Evolutionary conservation across 306 rosid species (phyloP), one percentile per base, ranked within the genome.

Genomic region (Gleditsia sinensis): DNA sequence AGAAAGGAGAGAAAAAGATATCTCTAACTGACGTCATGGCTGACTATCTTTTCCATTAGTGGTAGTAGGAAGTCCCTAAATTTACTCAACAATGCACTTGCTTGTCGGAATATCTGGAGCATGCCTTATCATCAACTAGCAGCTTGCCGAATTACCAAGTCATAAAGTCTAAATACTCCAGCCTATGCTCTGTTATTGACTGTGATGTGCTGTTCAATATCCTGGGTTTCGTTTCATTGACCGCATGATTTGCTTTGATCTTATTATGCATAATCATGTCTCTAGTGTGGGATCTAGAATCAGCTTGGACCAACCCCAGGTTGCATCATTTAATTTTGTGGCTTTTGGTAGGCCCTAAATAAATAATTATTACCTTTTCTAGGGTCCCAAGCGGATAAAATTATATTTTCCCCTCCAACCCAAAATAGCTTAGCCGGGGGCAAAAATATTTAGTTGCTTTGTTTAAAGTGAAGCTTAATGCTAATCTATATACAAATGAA

Each of bases 81-180:
- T 32, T 51, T 21, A 14, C 58, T 23, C 27, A 56, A 59, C 53
- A 13, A 51, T 70, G 78, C 58, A 40, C 58, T 55, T 57, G 30
- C n/a, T 75, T 59, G 54, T 42, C 58, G 34, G 71, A 72, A 42
- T 49, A 27, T 60, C 53, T 43, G 63, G 54, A 56, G 40, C 85
- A 71, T 71, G 75, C 55, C 74, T 16, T 9, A 21, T 63, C 59
- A 67, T 16, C 53, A 5, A 55, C 62, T 17, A 61, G 68, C 63
- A 61, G 37, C 4, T 28, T 42, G 20, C 57, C 6, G 12, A 7
- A 46, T 58, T 36, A 40, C 24, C 36, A 11, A 53, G 24, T n/a
- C 8, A 37, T 10, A 9, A 63, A 50, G 23, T 19, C 12, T 16
- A 56, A 46, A 17, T n/a, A 7, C 43, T 56, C 2, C 17, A 36